Evolutionary conservation across 371 early-diverging fungal genomes (phyloP).

Genomic region (Lichtheimia ramosa): DNA sequence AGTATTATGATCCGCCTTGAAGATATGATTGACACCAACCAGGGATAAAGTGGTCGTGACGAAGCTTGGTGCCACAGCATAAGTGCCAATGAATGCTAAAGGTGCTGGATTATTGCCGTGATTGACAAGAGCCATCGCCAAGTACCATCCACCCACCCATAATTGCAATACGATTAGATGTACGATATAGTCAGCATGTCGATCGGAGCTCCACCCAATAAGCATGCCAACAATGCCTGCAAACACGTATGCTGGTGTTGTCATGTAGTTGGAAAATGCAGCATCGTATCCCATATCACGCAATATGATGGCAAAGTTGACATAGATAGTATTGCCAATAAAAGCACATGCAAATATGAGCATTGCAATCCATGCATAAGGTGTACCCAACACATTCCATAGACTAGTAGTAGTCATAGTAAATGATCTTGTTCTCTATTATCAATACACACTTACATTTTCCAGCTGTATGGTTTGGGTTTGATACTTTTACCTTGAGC

Average conservation of each 20-base stretch:
- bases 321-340: slow-evolving; percentile 38
- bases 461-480: slow-evolving; percentile 8
- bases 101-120: slow-evolving; percentile 15
- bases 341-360: slow-evolving; percentile 40
- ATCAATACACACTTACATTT: slow-evolving; percentile 13
- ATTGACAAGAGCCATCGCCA: slow-evolving; percentile 14
- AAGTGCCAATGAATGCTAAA: slow-evolving; percentile 12
- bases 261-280: slow-evolving; percentile 46
- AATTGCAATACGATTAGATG: slow-evolving; percentile 7
- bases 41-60: neutral
- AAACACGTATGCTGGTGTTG: slow-evolving; percentile 38
- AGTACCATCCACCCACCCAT: slow-evolving; percentile 21
- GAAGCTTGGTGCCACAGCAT: slow-evolving; percentile 6
- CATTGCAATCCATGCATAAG: slow-evolving; percentile 33
- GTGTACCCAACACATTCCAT: slow-evolving; percentile 32
- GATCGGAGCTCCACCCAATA: slow-evolving; percentile 18
- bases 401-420: neutral
- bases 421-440: too few relatives aligned
- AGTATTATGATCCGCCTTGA: slow-evolving; percentile 25
- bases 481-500: slow-evolving; percentile 29
- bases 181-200: slow-evolving; percentile 9
- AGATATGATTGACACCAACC: slow-evolving; percentile 16
- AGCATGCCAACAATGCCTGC: slow-evolving; percentile 17
- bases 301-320: slow-evolving; percentile 41
- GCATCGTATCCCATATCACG: slow-evolving; percentile 28